Conservation (phyloP, 768 basidiomycete genomes). For the Terana coerulea region DNA sequence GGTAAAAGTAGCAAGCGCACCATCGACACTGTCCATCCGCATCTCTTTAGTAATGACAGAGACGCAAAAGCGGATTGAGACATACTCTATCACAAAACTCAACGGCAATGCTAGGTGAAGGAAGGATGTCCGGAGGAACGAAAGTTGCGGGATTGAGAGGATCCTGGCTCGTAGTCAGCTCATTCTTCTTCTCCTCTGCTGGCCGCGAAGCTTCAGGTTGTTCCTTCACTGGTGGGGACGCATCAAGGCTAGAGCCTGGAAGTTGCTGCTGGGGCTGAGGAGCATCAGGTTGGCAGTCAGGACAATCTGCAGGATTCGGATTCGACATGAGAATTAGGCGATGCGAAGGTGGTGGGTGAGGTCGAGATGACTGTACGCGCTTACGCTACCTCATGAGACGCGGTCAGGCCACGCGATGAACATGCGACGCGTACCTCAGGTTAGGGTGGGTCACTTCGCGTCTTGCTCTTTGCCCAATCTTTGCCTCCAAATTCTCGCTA, state of each 20-base stretch:
- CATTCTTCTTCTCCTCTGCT: too few relatives aligned
- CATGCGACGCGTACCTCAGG: conserved; percentile 4
- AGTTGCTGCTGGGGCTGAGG: too few relatives aligned
- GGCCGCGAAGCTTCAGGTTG: too few relatives aligned
- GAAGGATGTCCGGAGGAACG: conserved; percentile 45
- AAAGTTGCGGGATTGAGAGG: conserved; percentile 50
- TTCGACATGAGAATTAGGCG: too few relatives aligned
- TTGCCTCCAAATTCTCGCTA: too few relatives aligned
- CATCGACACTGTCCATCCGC: conserved; percentile 79
- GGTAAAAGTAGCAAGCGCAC: conserved; percentile 36
- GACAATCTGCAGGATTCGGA: too few relatives aligned
- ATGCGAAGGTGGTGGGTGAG: too few relatives aligned
- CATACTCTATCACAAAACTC: conserved; percentile 92
- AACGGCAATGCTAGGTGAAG: conserved; percentile 63
- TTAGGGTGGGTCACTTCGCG: neutral
- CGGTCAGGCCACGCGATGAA: conserved; percentile 6
- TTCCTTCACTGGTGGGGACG: too few relatives aligned
- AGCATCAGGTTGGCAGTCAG: too few relatives aligned
- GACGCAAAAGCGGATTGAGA: conserved; percentile 14
- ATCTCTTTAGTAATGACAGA: neutral
- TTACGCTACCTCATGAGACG: neutral
- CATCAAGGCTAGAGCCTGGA: too few relatives aligned
- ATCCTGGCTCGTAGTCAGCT: too few relatives aligned
- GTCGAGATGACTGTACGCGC: neutral
- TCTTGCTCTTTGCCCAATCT: neutral